Evolutionary conservation across 129 eudicot genomes (phyloP).

Genomic region (Arctium lappa): DNA sequence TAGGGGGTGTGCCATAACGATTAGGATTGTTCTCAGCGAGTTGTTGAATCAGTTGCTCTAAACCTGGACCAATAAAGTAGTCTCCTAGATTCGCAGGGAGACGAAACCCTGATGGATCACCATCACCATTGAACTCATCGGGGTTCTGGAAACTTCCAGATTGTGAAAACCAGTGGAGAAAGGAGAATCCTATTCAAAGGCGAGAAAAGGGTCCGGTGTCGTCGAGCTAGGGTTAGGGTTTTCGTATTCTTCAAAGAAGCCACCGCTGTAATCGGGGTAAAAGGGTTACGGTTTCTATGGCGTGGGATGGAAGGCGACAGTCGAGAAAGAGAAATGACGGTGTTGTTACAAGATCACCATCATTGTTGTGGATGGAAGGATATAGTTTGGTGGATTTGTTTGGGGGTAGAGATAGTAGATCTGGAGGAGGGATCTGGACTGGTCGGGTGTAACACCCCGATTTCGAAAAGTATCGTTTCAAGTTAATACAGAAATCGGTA

Average conservation of each 20-base stretch:
- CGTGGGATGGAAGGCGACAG: no score
- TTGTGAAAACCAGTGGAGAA: conserved; percentile 31
- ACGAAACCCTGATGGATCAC: conserved; percentile 30
- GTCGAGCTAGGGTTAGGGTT: conserved; percentile 45
- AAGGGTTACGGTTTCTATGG: conserved; percentile 14
- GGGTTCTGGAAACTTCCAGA: conserved; percentile 25
- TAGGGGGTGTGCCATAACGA: conserved; percentile 86
- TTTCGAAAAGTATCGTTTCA: no score
- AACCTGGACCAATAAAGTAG: conserved; percentile 76
- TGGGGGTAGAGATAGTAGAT: no score
- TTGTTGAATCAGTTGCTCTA: conserved; percentile 85
- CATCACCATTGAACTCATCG: conserved; percentile 41
- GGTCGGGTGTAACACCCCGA: no score
- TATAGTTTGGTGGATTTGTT: no score
- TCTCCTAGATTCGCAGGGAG: conserved; percentile 69
- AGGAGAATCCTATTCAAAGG: conserved; percentile 35
- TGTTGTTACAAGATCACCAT: no score
- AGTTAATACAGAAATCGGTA: no score
- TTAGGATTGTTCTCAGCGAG: conserved; percentile 93
- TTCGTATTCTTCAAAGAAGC: conserved; percentile 73
- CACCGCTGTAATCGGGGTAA: conserved; percentile 77
- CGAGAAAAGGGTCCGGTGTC: conserved; percentile 27
- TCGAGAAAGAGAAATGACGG: no score
- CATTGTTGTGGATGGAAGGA: no score
- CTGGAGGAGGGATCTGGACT: no score